A percentile compares a stretch with the other conserved stretches of the same genome.
These are phyloP conservation scores for Pezicula neosporulosa DNA, from an alignment of 2,329 filamentous ascomycete genomes.

Conservation along the genomic window DNA sequence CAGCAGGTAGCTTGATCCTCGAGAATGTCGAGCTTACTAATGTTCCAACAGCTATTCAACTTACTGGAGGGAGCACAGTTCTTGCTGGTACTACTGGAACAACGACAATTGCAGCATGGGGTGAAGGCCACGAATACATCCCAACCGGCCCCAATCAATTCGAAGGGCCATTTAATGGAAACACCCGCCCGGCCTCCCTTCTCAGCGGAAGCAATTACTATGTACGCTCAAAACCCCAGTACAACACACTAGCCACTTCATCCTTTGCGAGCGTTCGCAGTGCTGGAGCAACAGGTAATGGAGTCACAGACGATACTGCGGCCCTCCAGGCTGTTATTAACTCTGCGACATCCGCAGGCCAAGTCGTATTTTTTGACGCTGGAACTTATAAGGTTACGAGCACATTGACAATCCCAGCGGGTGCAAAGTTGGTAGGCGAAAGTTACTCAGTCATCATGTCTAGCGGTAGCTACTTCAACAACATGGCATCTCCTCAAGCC, in stretches of 20 bases:
- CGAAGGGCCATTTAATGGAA: conserved; percentile 39
- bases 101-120: conserved; percentile 64
- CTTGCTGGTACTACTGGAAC: conserved; percentile 65
- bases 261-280: conserved; percentile 41
- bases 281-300: conserved; percentile 47
- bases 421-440: conserved; percentile 35
- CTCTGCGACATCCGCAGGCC: conserved; percentile 41
- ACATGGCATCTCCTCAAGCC: conserved; percentile 39
- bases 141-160: conserved; percentile 36
- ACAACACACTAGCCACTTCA: conserved; percentile 34
- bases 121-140: conserved; percentile 73
- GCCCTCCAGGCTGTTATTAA: conserved; percentile 56
- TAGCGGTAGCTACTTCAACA: conserved; percentile 40
- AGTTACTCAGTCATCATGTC: conserved; percentile 37
- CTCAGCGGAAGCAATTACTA: conserved; percentile 44
- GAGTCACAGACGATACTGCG: conserved; percentile 54
- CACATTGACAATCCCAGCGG: conserved; percentile 43
- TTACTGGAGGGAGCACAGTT: conserved; percentile 46
- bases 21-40: conserved; percentile 81
- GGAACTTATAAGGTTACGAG: conserved; percentile 50
- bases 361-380: conserved; percentile 54
- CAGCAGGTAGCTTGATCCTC: conserved; percentile 75
- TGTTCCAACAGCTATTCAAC: conserved; percentile 61
- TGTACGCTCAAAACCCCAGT: conserved; percentile 52
- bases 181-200: conserved; percentile 39